These are phyloP conservation scores for Adansonia grandidieri DNA, from an alignment of 441 rosid species.

Conservation along the genomic window DNA sequence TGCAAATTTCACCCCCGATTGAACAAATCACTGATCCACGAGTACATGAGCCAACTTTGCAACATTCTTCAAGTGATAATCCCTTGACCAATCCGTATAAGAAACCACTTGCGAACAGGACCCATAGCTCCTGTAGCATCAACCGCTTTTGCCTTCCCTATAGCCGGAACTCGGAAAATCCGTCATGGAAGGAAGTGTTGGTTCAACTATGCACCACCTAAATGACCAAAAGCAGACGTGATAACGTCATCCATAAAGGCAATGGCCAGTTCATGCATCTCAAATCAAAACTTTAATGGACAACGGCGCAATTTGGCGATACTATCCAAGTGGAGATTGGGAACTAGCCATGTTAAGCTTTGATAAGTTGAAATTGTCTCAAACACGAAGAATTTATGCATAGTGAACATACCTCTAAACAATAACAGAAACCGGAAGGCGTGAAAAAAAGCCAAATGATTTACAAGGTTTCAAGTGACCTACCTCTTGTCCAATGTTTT, in stretches of 20 bases:
- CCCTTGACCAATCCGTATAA: slow-evolving; percentile 80
- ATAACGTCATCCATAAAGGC: not conserved
- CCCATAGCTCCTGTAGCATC: slow-evolving; percentile 96
- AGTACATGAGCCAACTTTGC: slow-evolving; percentile 83
- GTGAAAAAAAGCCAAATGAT: not conserved
- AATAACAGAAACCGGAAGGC: not conserved
- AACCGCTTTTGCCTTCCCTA: slow-evolving; percentile 61
- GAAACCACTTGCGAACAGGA: slow-evolving; percentile 86
- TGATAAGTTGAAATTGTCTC: not conserved
- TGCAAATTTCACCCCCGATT: slow-evolving; percentile 95
- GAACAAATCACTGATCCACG: slow-evolving; percentile 84
- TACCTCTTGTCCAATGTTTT: slow-evolving; percentile 86
- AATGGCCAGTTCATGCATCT: too few species aligned
- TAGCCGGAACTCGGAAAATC: slow-evolving; percentile 73
- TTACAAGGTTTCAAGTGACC: slow-evolving; percentile 19
- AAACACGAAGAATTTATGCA: not conserved
- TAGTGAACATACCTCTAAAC: not conserved
- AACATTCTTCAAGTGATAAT: slow-evolving; percentile 78
- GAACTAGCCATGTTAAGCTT: not conserved
- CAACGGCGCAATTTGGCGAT: not conserved
- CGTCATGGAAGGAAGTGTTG: slow-evolving; percentile 36
- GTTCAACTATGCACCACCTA: not conserved
- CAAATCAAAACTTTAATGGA: not conserved
- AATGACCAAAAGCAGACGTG: not conserved
- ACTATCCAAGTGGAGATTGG: not conserved